Evolutionary conservation across 2,329 filamentous ascomycete species (phyloP), one percentile per base, ranked within the genome.

Genomic region (Claviceps monticola): DNA sequence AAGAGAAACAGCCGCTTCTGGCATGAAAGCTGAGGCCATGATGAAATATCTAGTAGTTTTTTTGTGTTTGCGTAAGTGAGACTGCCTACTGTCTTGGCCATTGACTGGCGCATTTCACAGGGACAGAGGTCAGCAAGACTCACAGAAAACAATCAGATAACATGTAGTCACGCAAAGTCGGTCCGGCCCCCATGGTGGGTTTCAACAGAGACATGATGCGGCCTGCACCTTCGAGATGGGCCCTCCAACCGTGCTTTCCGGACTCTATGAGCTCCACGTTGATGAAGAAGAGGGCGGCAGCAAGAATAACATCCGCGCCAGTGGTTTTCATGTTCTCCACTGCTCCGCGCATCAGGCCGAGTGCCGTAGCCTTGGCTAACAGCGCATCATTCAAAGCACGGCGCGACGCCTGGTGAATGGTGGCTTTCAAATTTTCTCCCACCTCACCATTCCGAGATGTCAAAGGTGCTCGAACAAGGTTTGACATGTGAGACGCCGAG

Each of bases 261-360:
- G 71, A 72, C 60, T 75, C 72, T 49, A 75, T 72, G 47, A 75
- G 62, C 60, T 76, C 71, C 48, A 75, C 64, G 54, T 75, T 73
- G 62, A 76, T 65, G 56, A 75, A 70, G 59, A 75, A 74, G 17
- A 74, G 62, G 3, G 72, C 70, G 0, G 73, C 69, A 1, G 73
- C 69, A 2, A 75, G 63, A 2, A 74, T 61, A 9, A 71, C 65
- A 45, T 72, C 70, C 14, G 64, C 64, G 14, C 65, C 66, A 2
- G 65, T 62, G 2, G 64, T 61, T 9, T 66, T 62, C 9, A 71
- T 61, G 17, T 67, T 59, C 49, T 67, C 62, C 21, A 75, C 54
- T 3, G 71, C 72, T 2, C 58, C 51, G 16, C 64, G 66, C 57
- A 75, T 67, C 48, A 73, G 64, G 1, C 62, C 61, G 29, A 74